Evolutionary conservation across 306 rosid species (phyloP), one percentile per base, ranked within the genome.

Genomic region (Prunus mume): DNA sequence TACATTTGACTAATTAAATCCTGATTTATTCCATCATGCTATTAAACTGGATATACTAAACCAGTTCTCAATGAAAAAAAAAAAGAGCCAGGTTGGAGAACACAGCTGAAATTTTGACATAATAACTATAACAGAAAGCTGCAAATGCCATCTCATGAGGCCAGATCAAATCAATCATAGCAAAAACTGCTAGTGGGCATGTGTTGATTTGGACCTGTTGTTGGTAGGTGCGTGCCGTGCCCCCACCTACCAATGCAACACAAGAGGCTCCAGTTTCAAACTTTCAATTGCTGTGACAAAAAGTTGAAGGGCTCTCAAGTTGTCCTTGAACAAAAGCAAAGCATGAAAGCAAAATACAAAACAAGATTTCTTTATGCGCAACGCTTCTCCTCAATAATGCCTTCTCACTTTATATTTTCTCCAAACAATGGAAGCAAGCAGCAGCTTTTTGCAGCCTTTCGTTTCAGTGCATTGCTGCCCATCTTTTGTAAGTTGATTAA

Each of bases 251-350:
- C 68, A 77, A 65, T 66, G 20, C 56, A 63, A 51, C 70, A 56
- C 22, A 58, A 65, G 51, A 56, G 51, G 47, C 54, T 24, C 76
- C 63, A 24, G 52, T 51, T 32, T 62, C 64, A 49, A 38, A n/a
- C 67, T 72, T 18, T 14, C 15, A 15, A 68, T 32, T 30, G 68
- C 71, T 20, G 38, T 47, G 12, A 60, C 50, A 61, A 76, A 57
- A 82, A 57, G 47, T 61, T 45, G 72, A 78, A 83, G 68, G 62
- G 74, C 38, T 17, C 50, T 78, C 69, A 75, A 77, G 68, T 77
- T 78, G 81, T 51, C 73, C 72, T 78, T 72, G 77, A 50, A 56
- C 65, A 66, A 77, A 86, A 66, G 80, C 61, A 73, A 65, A 58
- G 62, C 69, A 47, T 43, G 73, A 30, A 56, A 51, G 63, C 65